Base-by-base conservation (phyloP, 345 rosid species). In the Anacardium occidentale region DNA sequence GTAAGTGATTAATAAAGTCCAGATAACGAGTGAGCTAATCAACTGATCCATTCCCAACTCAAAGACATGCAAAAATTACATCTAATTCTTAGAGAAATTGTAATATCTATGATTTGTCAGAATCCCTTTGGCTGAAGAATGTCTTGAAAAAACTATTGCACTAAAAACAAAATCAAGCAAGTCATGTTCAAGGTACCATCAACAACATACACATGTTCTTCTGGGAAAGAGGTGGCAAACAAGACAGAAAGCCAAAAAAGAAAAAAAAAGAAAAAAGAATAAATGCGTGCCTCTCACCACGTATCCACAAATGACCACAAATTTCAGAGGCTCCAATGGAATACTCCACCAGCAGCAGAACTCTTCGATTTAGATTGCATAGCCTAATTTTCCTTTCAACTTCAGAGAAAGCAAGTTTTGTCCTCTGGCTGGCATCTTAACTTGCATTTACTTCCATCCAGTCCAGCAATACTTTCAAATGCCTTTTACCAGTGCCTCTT, bases 271-370 rank as follows among this genome's bases (percentile, higher is more conserved):
- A 7, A 34, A 34, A 85, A n/a, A n/a, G n/a, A n/a, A n/a, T n/a
- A n/a, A n/a, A n/a, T n/a, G n/a, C n/a, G n/a, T n/a, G n/a, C n/a
- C 80, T 84, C 90, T 87, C 88, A 78, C 87, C 82, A 75, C 73
- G 72, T 80, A 80, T 78, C n/a, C 62, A 79, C 75, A 67, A 80
- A 70, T 51, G 71, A 79, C 73, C 75, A 82, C 14, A 81, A 44
- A 75, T 73, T 70, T 73, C 67, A 25, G 80, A 71, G 69, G 77
- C 79, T 68, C 76, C 83, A 77, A 73, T 73, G 81, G 77, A 71
- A 76, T 71, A 70, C 83, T 71, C 69, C 77, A 78, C 17, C 85
- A 83, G 74, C 82, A 72, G 68, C 53, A 80, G 79, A 71, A 74
- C 85, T 80, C 79, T 68, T 84, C 79, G 50, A 74, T 68, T 76